phyloP scores from a whole-genome alignment of 495 filamentous ascomycete species.

The Baudoinia panamericana region DNA sequence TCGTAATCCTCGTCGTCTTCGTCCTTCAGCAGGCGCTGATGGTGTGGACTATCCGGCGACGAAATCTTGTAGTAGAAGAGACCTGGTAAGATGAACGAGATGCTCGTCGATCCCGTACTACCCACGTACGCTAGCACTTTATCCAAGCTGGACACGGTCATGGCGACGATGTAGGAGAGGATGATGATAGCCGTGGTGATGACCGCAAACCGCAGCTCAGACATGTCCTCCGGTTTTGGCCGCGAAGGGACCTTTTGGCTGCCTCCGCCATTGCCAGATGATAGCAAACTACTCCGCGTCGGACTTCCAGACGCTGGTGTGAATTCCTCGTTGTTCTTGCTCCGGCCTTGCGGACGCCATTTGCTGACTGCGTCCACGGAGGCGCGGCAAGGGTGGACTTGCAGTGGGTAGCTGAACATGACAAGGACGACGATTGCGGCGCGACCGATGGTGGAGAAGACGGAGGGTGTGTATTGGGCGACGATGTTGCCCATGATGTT shows the following conservation, averaged over 20 bases:
- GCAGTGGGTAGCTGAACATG: constrained; percentile 91
- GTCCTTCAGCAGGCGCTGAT: constrained; percentile 75
- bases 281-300: constrained; percentile 11
- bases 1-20: constrained; percentile 38
- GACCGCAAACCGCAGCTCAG: constrained; percentile 75
- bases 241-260: constrained; percentile 9
- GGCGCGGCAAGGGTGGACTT: constrained; percentile 88
- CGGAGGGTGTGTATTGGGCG: constrained; percentile 67
- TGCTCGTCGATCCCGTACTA: constrained; percentile 81
- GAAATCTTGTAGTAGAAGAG: constrained; percentile 98
- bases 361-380: constrained; percentile 83
- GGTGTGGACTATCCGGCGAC: constrained; percentile 65
- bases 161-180: constrained; percentile 70
- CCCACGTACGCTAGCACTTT: constrained; percentile 91
- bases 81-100: constrained; percentile 91
- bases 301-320: constrained; percentile 25
- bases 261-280: neutral
- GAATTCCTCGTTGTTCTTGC: constrained; percentile 5
- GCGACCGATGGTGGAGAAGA: constrained; percentile 79
- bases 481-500: constrained; percentile 84
- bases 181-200: constrained; percentile 79
- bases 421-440: constrained; percentile 93
- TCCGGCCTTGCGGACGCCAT: constrained; percentile 57
- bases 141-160: constrained; percentile 80
- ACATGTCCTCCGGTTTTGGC: constrained; percentile 43